phyloP scores from a whole-genome alignment of 495 filamentous ascomycete genomes.

The Immersiella caudata region DNA sequence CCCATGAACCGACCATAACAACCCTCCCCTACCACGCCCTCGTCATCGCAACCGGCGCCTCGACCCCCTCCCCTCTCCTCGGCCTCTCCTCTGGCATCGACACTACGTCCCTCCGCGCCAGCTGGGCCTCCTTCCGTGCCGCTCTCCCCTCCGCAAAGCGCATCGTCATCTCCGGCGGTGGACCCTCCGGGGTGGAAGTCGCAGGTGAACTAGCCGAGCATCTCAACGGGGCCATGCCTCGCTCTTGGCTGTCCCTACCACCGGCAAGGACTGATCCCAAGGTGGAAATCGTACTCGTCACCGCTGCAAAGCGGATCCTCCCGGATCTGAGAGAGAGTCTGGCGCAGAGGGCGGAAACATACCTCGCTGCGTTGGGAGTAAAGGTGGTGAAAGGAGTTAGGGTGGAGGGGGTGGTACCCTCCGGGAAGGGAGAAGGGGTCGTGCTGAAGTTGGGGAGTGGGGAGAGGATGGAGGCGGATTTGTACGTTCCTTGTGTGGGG shows the following conservation, averaged over 20 bases:
- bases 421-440: constrained; percentile 26
- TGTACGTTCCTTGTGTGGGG: constrained; percentile 46
- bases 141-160: constrained; percentile 50
- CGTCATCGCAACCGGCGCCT: constrained; percentile 49
- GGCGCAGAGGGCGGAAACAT: constrained; percentile 32
- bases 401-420: constrained; percentile 25
- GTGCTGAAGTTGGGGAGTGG: constrained; percentile 40
- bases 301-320: constrained; percentile 31
- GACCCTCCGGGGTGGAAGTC: constrained; percentile 66
- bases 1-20: constrained; percentile 30
- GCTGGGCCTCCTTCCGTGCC: constrained; percentile 44
- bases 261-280: constrained; percentile 28
- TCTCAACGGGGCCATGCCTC: constrained; percentile 46
- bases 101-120: constrained; percentile 24
- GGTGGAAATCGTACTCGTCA: constrained; percentile 53
- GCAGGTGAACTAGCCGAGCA: constrained; percentile 61
- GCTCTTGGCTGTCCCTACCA: constrained; percentile 13
- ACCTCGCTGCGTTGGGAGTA: constrained; percentile 41
- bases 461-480: constrained; percentile 33
- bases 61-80: constrained; percentile 49
- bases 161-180: constrained; percentile 67
- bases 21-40: constrained; percentile 50
- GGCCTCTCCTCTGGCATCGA: constrained; percentile 41
- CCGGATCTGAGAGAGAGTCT: constrained; percentile 35
- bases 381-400: constrained; percentile 32